A percentile compares a stretch with the other conserved stretches of the same genome.
Conservation (phyloP, 805 yeast species). For the Sungouiella thailandica region DNA sequence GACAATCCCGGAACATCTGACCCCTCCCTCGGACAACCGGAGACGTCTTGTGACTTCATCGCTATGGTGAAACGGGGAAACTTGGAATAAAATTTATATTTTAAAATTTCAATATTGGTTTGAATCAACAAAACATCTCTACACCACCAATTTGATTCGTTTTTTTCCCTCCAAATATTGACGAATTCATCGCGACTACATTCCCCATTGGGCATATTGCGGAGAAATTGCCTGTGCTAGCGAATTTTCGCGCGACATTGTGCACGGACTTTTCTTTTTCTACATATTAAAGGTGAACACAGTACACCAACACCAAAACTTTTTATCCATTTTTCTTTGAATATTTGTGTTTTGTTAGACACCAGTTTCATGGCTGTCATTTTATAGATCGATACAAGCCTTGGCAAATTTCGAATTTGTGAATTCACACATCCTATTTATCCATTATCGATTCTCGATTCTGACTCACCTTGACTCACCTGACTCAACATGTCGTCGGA, state of each 20-base stretch:
- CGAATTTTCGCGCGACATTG: slow-evolving; percentile 1
- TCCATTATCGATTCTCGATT: not conserved
- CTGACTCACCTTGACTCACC: slow-evolving; percentile 2
- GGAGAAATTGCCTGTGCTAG: slow-evolving; percentile 1
- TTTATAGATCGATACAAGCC: too few relatives aligned
- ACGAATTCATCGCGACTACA: not conserved
- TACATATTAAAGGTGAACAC: not conserved
- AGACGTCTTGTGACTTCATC: slow-evolving; percentile 1
- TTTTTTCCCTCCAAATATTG: too few relatives aligned
- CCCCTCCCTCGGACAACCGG: slow-evolving; percentile 4
- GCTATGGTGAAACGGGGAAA: too few relatives aligned
- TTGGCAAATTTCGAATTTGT: too few relatives aligned
- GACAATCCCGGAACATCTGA: not conserved
- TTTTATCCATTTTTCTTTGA: too few relatives aligned
- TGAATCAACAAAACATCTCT: too few relatives aligned
- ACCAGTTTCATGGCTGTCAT: too few relatives aligned
- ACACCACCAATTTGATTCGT: too few relatives aligned
- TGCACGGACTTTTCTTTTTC: not conserved
- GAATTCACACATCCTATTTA: not conserved
- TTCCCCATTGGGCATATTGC: slow-evolving; percentile 1
- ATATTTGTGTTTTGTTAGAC: too few relatives aligned
- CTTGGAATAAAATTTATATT: too few relatives aligned
- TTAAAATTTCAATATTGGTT: too few relatives aligned
- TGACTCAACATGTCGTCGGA: slow-evolving; percentile 11
- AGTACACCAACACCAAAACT: too few relatives aligned